Base-by-base conservation (phyloP, 768 basidiomycete species). In the Holtermannia corniformis region DNA sequence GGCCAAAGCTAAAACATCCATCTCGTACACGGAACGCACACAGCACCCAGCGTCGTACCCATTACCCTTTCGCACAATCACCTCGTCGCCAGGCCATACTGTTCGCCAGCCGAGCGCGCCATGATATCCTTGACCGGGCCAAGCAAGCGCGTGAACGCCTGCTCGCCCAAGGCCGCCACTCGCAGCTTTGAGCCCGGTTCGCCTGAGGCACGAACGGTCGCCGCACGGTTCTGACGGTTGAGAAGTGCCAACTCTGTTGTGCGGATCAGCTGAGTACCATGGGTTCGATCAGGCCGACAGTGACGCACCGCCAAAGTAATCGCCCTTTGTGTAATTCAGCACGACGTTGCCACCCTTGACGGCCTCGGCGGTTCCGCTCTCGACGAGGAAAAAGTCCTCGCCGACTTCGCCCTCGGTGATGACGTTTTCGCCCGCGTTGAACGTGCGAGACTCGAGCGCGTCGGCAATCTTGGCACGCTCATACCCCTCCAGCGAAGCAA, bases 401-500 rank as follows among this genome's bases (percentile, higher is more conserved):
- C 95, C 93, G 75, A 87, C 82, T 59, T 99, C 95, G 50, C 93
- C 93, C 72, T 97, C 85, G 45, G 77, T 78, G 49, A 99, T 89
- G 24, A 99, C 88, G 2, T 82, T 80, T 62, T 90, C 83, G 19
- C 89, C 92, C 61, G 90, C 85, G 32, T 78, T 76, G 70, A 88
- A 86, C 5, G 85, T 80, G 55, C 77, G 79, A 64, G 89, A 89
- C 56, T 86, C 83, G 16, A 99, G 80, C 5, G 92, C 90, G 69
- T 99, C 93, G 48, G 93, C 91, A 56, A 97, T 88, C 77, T 97
- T 99, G 76, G 91, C 93, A 46, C 89, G 78, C 73, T 97, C 89
- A 49, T 86, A 82, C 3, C 85, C 80, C 63, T 85, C 85, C 42
- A 99, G 80, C 5, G 87, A 86, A 25, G 85, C 81, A 42, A 99